Evolutionary conservation across 306 rosid species (phyloP), one percentile per base, ranked within the genome.

Genomic region (Dalbergia cochinchinensis): DNA sequence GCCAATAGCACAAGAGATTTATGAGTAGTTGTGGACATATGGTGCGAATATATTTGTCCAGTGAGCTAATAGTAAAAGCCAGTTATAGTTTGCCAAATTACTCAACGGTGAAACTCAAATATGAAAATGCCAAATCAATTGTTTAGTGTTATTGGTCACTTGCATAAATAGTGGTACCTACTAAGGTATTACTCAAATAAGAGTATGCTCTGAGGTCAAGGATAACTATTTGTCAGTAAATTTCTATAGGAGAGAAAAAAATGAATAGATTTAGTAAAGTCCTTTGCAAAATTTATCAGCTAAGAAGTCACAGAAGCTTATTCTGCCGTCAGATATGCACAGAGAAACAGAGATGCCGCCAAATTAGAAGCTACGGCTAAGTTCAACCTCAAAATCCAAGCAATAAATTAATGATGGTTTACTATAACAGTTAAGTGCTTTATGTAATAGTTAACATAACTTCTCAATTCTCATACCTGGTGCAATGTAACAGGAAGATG

Each of bases 401-500:
- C 19, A 45, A 47, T 35, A 37, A 37, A 37, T 37, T 6, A 0
- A 37, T 4, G 35, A 2, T 61, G 45, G 11, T 48, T 8, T 5
- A 1, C 4, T 1, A 11, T 37, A 20, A 60, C 18, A 45, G 42
- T 31, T 55, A 19, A 39, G 39, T 60, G 55, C 47, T 55, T 53
- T 33, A 71, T 20, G 74, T 11, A 12, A 45, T 61, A 12, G 35
- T 61, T 44, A 26, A 34, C 13, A 39, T 33, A 53, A 65, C 48
- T 77, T 50, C 45, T 82, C 57, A 54, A 37, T 37, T 37, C 41
- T 37, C 41, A 37, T 90, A 93, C 99, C 99, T 85, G 99, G 97
- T 57, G 99, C 93, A 73, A 76, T 89, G 79, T 91, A 95, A 79
- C 99, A 93, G 4, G 99, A 93, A 72, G 83, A 82, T 48, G 92